These are phyloP conservation scores for Fusarium nanum DNA, from an alignment of 2,329 filamentous ascomycete species.

Conservation along the genomic window DNA sequence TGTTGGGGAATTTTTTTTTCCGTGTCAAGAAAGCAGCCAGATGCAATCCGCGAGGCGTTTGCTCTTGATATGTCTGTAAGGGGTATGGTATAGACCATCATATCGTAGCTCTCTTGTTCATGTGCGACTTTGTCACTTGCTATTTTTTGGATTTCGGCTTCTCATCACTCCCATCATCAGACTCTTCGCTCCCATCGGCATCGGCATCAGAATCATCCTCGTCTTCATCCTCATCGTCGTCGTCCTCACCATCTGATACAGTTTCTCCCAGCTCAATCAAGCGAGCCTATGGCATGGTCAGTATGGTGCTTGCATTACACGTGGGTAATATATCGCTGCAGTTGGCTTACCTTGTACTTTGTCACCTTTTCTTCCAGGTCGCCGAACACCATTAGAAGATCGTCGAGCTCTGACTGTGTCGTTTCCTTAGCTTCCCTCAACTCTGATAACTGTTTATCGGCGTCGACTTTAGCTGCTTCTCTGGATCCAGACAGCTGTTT, in stretches of 20 bases:
- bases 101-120: slow-evolving; percentile 30
- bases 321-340: neutral
- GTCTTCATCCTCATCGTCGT: slow-evolving; percentile 68
- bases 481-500: slow-evolving; percentile 58
- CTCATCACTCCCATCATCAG: slow-evolving; percentile 20
- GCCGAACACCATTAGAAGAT: slow-evolving; percentile 82
- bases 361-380: slow-evolving; percentile 82
- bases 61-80: slow-evolving; percentile 46
- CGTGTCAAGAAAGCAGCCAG: slow-evolving; percentile 30
- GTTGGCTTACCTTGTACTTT: slow-evolving; percentile 74
- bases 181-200: slow-evolving; percentile 39
- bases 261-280: slow-evolving; percentile 74
- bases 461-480: slow-evolving; percentile 67
- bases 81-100: slow-evolving; percentile 26
- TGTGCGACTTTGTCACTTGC: neutral
- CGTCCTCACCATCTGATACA: slow-evolving; percentile 82
- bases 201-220: slow-evolving; percentile 48
- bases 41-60: slow-evolving; percentile 48
- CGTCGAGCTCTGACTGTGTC: slow-evolving; percentile 80
- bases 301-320: neutral
- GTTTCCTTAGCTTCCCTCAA: slow-evolving; percentile 72
- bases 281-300: slow-evolving; percentile 59
- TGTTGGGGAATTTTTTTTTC: slow-evolving; percentile 43
- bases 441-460: slow-evolving; percentile 46
- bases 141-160: slow-evolving; percentile 7